These are phyloP conservation scores for Phyllosticta paracitricarpa DNA, from an alignment of 2,329 filamentous ascomycete species.

Conservation along the genomic window DNA sequence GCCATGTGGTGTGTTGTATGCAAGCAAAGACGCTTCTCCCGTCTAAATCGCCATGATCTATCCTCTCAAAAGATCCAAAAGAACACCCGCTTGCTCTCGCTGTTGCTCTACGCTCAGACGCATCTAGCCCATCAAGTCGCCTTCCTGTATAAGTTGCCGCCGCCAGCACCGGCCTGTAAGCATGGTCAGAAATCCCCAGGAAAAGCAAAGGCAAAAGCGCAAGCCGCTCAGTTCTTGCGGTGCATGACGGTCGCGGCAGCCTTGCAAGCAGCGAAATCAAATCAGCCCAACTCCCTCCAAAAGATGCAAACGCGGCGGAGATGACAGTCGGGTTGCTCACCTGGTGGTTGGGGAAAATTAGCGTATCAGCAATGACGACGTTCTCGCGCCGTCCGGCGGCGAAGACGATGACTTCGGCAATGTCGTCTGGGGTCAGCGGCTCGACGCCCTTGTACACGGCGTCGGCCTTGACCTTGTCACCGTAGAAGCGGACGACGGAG, in stretches of 20 bases:
- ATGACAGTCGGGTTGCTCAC: slow-evolving; percentile 36
- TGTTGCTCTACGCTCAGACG: neutral
- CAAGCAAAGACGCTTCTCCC: neutral
- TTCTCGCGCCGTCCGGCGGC: slow-evolving; percentile 76
- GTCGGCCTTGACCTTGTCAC: slow-evolving; percentile 81
- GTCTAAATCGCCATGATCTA: no score
- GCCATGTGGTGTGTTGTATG: neutral
- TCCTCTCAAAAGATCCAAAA: neutral
- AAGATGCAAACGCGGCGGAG: neutral
- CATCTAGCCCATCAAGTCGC: neutral
- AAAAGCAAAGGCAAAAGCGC: neutral
- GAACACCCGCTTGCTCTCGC: neutral
- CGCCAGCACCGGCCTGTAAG: neutral
- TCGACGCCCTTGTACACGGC: slow-evolving; percentile 73
- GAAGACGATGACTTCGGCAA: slow-evolving; percentile 85
- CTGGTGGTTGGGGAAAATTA: slow-evolving; percentile 86
- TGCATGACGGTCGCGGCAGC: slow-evolving; percentile 5
- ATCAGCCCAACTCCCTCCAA: neutral
- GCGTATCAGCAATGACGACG: slow-evolving; percentile 77
- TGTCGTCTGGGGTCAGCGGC: slow-evolving; percentile 79
- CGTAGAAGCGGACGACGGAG: slow-evolving; percentile 76
- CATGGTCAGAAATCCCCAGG: neutral
- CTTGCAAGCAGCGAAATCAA: neutral
- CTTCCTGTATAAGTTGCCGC: neutral
- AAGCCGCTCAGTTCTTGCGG: slow-evolving; percentile 7